Conservation (phyloP, 345 rosid species). For the Aquilaria yunnanensis region DNA sequence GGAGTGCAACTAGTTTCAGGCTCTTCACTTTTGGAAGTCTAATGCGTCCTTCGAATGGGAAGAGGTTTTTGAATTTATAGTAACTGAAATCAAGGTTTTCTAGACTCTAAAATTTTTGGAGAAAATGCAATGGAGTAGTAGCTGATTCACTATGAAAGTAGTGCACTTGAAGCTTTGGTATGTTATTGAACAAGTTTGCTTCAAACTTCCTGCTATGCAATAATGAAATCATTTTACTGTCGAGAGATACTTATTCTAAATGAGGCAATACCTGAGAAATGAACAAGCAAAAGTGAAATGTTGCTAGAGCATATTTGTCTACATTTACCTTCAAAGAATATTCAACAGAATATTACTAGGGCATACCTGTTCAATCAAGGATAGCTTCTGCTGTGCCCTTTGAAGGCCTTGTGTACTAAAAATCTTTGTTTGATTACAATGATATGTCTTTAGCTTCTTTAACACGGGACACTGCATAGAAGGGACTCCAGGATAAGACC, state of each 20-base stretch:
- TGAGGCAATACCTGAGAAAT: neutral
- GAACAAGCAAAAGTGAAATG: neutral
- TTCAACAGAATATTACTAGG: neutral
- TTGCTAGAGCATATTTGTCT: neutral
- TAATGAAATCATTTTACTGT: slow-evolving; percentile 1
- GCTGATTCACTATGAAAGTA: slow-evolving; percentile 12
- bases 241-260: slow-evolving; percentile 12
- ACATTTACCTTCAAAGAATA: neutral
- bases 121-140: slow-evolving; percentile 2
- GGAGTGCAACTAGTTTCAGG: slow-evolving; percentile 8
- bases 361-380: slow-evolving; percentile 6
- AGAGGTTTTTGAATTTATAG: slow-evolving; percentile 6
- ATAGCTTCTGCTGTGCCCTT: neutral
- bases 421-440: slow-evolving; percentile 3
- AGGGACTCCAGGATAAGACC: slow-evolving; percentile 15
- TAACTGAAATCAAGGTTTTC: slow-evolving; percentile 11
- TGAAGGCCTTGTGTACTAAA: neutral
- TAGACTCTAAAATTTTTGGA: slow-evolving; percentile 7
- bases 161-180: slow-evolving; percentile 8
- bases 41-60: neutral
- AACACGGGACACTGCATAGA: slow-evolving; percentile 16
- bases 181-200: slow-evolving; percentile 1
- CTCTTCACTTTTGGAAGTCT: slow-evolving; percentile 2
- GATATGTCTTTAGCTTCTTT: neutral
- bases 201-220: neutral